A percentile compares a stretch with the other conserved stretches of the same genome.
phyloP scores from a whole-genome alignment of 2,329 filamentous ascomycete species.

The Fusarium sp. region DNA sequence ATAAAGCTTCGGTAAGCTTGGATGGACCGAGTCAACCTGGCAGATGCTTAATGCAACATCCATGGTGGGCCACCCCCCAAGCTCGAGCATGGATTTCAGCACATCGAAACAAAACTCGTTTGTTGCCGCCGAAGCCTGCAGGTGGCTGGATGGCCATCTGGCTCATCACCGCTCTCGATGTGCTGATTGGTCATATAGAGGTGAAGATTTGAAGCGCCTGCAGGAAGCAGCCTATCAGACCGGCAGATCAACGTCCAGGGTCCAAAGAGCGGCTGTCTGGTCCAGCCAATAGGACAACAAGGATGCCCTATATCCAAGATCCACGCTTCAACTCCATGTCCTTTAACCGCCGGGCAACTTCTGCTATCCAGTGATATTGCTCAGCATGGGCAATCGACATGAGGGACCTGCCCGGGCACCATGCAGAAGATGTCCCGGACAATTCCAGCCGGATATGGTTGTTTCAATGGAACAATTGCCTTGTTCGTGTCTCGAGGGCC shows the following conservation, averaged over 20 bases:
- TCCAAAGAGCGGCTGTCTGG: slow-evolving; percentile 20
- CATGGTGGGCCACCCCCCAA: slow-evolving; percentile 16
- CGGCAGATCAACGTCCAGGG: slow-evolving; percentile 35
- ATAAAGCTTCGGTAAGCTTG: slow-evolving; percentile 1
- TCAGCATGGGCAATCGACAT: slow-evolving; percentile 9
- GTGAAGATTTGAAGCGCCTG: slow-evolving; percentile 41
- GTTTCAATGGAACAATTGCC: slow-evolving; percentile 19
- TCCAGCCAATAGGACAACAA: slow-evolving; percentile 36
- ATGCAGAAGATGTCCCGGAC: slow-evolving; percentile 25
- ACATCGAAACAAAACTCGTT: slow-evolving; percentile 48
- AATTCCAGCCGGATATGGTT: slow-evolving; percentile 20
- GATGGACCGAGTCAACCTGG: background rate
- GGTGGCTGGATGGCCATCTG: slow-evolving; percentile 54
- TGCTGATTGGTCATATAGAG: slow-evolving; percentile 54
- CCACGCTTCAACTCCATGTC: slow-evolving; percentile 35
- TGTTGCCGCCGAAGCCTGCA: slow-evolving; percentile 61
- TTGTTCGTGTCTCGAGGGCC: slow-evolving; percentile 2
- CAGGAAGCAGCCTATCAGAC: slow-evolving; percentile 43
- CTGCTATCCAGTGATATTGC: slow-evolving; percentile 30
- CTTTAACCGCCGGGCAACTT: slow-evolving; percentile 37
- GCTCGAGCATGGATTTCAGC: slow-evolving; percentile 11
- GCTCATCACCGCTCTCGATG: slow-evolving; percentile 45
- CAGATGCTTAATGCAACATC: slow-evolving; percentile 21
- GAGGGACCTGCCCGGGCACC: slow-evolving; percentile 29
- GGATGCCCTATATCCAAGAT: slow-evolving; percentile 34